Conservation (phyloP, 805 yeast species). For the Metschnikowia picachoensis region DNA sequence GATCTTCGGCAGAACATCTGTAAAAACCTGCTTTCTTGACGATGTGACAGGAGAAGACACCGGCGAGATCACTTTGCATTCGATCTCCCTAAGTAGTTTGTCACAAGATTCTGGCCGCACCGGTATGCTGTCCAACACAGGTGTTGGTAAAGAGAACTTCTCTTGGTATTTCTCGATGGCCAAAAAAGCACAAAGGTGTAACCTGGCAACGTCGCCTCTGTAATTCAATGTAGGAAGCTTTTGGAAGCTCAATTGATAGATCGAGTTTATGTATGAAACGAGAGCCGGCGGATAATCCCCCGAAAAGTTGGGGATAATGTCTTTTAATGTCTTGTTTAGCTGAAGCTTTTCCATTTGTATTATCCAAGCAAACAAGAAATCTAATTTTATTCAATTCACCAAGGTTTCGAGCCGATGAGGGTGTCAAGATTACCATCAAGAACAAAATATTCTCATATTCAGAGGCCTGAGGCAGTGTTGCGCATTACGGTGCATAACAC, state of each 20-base stretch:
- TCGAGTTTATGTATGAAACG: slow-evolving; percentile 37
- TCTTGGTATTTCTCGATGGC: slow-evolving; percentile 50
- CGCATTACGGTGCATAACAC: too few relatives aligned
- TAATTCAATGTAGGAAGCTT: slow-evolving; percentile 46
- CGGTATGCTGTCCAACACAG: slow-evolving; percentile 52
- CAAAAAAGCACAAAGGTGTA: slow-evolving; percentile 62
- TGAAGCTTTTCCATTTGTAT: slow-evolving; percentile 19
- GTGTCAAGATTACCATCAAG: too few relatives aligned
- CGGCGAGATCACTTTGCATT: slow-evolving; percentile 34
- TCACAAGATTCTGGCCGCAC: slow-evolving; percentile 45
- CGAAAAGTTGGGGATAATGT: slow-evolving; percentile 45
- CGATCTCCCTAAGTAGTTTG: slow-evolving; percentile 44
- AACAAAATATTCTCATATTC: too few relatives aligned
- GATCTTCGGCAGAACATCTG: slow-evolving; percentile 14
- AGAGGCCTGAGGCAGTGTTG: too few relatives aligned
- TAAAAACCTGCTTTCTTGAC: slow-evolving; percentile 18
- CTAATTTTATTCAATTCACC: too few relatives aligned
- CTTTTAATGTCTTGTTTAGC: slow-evolving; percentile 37
- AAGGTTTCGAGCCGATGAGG: too few relatives aligned
- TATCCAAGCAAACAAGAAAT: too few relatives aligned
- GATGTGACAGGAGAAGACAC: slow-evolving; percentile 20
- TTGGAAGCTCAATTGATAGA: slow-evolving; percentile 51
- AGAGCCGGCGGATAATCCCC: slow-evolving; percentile 43
- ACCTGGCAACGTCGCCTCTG: slow-evolving; percentile 59
- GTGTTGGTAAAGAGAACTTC: slow-evolving; percentile 45